phyloP scores from a whole-genome alignment of 2,329 filamentous ascomycete genomes.

The Xylaria sp. region DNA sequence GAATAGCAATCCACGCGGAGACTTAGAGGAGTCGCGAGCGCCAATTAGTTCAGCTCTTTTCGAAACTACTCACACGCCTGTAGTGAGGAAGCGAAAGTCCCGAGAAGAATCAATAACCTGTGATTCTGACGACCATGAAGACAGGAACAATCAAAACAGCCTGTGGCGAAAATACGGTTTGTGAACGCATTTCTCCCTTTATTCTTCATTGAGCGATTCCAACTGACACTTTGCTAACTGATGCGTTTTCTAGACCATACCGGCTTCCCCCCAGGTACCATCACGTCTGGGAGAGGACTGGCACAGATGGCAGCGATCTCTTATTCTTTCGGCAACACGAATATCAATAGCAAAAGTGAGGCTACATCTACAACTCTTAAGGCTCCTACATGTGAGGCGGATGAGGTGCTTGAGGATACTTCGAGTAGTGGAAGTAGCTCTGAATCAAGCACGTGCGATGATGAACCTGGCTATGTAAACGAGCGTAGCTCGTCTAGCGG shows the following conservation, averaged over 20 bases:
- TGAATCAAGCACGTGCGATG: conserved; percentile 41
- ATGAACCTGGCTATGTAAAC: conserved; percentile 36
- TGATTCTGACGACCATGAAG: conserved; percentile 43
- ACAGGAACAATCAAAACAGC: conserved; percentile 38
- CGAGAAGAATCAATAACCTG: conserved; percentile 39
- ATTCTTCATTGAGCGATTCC: neutral
- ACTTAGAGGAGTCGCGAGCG: neutral
- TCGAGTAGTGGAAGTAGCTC: conserved; percentile 46
- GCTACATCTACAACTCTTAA: conserved; percentile 43
- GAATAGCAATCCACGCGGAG: neutral
- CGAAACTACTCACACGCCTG: neutral
- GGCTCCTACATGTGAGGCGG: conserved; percentile 32
- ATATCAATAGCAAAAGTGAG: conserved; percentile 45
- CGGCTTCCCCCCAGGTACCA: conserved; percentile 55
- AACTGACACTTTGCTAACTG: conserved; percentile 37
- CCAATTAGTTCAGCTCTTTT: neutral
- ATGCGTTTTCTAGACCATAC: conserved; percentile 48
- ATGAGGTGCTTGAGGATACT: conserved; percentile 40
- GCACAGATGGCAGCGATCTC: conserved; percentile 51
- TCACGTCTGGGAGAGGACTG: conserved; percentile 52
- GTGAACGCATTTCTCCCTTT: conserved; percentile 26
- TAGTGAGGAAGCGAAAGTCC: conserved; percentile 42
- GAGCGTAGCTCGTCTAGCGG: conserved; percentile 19
- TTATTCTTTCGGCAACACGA: conserved; percentile 45
- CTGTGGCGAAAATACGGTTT: conserved; percentile 34